Percentiles rank a stretch among this genome's conserved stretches.
phyloP scores from a whole-genome alignment of 306 rosid genomes.

The Prunus persica region DNA sequence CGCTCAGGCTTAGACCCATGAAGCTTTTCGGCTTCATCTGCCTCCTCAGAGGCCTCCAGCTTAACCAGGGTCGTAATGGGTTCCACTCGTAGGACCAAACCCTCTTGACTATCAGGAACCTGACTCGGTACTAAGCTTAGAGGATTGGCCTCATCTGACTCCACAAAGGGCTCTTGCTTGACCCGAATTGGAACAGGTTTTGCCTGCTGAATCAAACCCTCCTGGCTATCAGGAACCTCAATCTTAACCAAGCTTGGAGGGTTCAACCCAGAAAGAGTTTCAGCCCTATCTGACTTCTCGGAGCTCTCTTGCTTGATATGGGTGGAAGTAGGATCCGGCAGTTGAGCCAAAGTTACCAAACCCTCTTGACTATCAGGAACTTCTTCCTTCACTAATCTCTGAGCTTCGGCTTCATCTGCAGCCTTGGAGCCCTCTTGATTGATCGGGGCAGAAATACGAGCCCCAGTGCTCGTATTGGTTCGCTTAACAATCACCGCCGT shows the following conservation, averaged over 20 bases:
- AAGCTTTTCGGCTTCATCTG: background rate
- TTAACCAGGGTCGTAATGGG: slow-evolving; percentile 1
- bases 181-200: background rate
- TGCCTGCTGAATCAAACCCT: background rate
- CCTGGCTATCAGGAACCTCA: background rate
- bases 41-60: background rate
- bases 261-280: background rate
- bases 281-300: background rate
- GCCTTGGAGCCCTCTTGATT: background rate
- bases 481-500: slow-evolving; percentile 38
- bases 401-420: background rate
- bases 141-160: background rate
- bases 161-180: background rate
- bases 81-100: background rate
- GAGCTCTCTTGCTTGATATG: background rate
- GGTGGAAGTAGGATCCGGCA: background rate
- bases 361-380: background rate
- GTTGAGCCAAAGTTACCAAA: background rate
- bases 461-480: slow-evolving; percentile 45
- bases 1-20: background rate
- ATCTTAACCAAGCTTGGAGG: background rate
- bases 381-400: background rate
- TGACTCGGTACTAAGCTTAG: background rate
- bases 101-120: background rate
- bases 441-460: slow-evolving; percentile 39